Evolutionary conservation across 2,329 filamentous ascomycete species (phyloP).

Genomic region (Saccharata proteae): DNA sequence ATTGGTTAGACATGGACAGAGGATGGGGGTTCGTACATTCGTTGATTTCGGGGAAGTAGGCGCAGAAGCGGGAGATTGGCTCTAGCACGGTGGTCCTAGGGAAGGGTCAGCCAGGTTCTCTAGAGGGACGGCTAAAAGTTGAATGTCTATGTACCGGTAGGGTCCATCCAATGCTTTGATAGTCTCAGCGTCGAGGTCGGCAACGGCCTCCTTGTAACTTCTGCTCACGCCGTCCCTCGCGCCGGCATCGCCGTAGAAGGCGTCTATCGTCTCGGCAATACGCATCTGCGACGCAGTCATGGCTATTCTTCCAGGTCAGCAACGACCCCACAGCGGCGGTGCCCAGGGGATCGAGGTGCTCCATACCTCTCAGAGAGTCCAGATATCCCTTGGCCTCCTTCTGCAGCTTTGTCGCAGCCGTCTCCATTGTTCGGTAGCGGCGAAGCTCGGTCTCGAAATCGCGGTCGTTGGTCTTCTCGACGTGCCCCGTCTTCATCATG

Average conservation of each 20-base stretch:
- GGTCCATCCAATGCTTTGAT: constrained; percentile 97
- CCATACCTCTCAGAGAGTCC: constrained; percentile 75
- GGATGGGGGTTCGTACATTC: constrained; percentile 52
- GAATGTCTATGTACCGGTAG: constrained; percentile 51
- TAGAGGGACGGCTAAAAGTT: neutral
- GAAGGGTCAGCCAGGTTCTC: constrained; percentile 13
- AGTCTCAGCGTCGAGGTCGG: constrained; percentile 93
- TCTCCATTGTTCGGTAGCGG: constrained; percentile 95
- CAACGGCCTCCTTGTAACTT: constrained; percentile 96
- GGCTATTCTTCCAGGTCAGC: constrained; percentile 47
- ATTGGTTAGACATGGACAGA: neutral
- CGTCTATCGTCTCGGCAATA: constrained; percentile 97
- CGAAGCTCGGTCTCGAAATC: constrained; percentile 98
- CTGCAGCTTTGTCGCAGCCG: constrained; percentile 79
- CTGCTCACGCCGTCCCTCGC: constrained; percentile 89
- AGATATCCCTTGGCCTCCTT: constrained; percentile 98
- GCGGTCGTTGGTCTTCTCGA: constrained; percentile 96
- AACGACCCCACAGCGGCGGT: neutral
- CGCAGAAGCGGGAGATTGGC: constrained; percentile 90
- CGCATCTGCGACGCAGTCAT: constrained; percentile 99
- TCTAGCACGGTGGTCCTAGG: constrained; percentile 78
- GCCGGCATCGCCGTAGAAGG: constrained; percentile 94
- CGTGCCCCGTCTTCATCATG: constrained; percentile 99
- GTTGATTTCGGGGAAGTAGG: constrained; percentile 98
- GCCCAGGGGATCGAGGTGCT: neutral